Evolutionary conservation across 139 green algal species (phyloP).

Genomic region (Chara braunii): DNA sequence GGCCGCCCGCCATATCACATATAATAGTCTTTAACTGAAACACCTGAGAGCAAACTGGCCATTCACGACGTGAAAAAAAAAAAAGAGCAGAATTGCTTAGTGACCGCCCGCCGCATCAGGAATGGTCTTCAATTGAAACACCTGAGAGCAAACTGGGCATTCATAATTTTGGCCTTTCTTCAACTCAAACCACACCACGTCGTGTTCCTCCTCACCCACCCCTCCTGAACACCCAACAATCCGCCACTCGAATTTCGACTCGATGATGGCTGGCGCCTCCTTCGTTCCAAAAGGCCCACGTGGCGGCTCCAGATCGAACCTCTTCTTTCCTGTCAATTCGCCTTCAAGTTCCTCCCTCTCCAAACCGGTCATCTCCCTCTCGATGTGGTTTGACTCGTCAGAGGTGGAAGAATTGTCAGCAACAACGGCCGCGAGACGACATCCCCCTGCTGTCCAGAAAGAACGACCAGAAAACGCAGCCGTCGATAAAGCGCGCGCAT

Average conservation of each 20-base stretch:
- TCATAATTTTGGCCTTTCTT: constrained; percentile 25
- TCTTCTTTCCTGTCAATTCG: constrained; percentile 21
- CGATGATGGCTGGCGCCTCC: constrained; percentile 37
- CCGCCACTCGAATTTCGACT: constrained; percentile 38
- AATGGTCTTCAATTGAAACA: constrained; percentile 13
- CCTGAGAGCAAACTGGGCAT: constrained; percentile 25
- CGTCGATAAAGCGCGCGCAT: no score
- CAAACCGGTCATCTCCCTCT: no score
- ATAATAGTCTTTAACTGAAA: constrained; percentile 14
- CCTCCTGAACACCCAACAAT: constrained; percentile 40
- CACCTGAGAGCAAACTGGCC: constrained; percentile 23
- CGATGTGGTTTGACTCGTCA: no score
- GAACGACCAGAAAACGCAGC: no score
- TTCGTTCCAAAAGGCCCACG: constrained; percentile 36
- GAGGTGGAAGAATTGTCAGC: no score
- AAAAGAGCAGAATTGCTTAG: no score
- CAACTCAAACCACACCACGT: constrained; percentile 42
- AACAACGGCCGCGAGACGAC: no score
- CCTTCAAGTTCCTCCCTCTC: constrained; percentile 34
- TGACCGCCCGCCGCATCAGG: no score
- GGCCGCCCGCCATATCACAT: no score
- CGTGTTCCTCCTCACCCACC: constrained; percentile 34
- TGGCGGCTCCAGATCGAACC: constrained; percentile 31
- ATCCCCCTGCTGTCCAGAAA: no score
- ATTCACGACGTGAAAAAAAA: no score